A percentile compares a stretch with the other conserved stretches of the same genome.
Conservation (phyloP, 306 rosid genomes). For the Mucuna pruriens region DNA sequence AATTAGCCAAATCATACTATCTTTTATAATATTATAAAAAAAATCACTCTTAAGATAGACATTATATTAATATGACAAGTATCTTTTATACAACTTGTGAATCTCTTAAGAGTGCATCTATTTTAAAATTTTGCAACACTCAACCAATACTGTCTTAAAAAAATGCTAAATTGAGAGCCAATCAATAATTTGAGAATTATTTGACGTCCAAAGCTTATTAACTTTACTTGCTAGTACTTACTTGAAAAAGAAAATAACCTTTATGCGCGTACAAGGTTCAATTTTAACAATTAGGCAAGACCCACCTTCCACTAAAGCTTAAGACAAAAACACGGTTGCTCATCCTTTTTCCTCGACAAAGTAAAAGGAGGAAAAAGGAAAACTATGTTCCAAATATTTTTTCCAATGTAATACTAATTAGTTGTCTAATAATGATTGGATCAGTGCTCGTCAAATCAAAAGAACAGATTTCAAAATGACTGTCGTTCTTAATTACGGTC, state of each 20-base stretch:
- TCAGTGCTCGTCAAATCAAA: constrained; percentile 32
- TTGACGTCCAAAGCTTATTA: not conserved
- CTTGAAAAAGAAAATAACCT: not conserved
- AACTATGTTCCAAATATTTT: not conserved
- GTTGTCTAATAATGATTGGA: constrained; percentile 32
- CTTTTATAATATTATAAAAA: no score
- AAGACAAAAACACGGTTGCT: not conserved
- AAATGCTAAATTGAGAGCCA: no score
- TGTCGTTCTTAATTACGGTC: constrained; percentile 29
- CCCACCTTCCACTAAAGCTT: constrained; percentile 21
- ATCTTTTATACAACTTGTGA: no score
- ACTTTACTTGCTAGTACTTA: not conserved
- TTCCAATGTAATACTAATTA: not conserved
- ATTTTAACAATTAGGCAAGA: not conserved
- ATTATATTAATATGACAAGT: no score
- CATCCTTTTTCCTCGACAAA: not conserved
- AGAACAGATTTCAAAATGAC: constrained; percentile 47
- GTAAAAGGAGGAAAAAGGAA: not conserved
- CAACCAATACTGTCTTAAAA: no score
- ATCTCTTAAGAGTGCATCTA: no score
- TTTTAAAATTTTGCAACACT: no score
- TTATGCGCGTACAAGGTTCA: not conserved
- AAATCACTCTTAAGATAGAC: no score
- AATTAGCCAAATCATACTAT: no score
- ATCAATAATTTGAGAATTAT: no score